Conservation (phyloP, 495 filamentous ascomycete genomes). For the Neurospora sp. region DNA sequence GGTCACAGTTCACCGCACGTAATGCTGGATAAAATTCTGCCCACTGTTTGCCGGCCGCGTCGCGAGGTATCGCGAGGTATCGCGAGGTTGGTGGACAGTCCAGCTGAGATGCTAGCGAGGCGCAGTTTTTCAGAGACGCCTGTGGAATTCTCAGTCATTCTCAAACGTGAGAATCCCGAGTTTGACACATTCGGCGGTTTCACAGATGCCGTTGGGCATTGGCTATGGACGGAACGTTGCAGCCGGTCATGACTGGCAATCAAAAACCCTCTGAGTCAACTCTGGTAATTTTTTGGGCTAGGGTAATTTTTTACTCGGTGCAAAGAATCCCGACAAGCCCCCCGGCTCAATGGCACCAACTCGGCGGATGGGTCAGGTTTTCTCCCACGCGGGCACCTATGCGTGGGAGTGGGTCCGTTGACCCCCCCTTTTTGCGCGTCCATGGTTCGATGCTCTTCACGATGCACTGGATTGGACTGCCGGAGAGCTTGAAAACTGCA, state of each 20-base stretch:
- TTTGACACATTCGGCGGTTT: background rate
- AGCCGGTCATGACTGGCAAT: background rate
- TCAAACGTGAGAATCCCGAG: background rate
- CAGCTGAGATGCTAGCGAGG: background rate
- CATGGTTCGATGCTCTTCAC: background rate
- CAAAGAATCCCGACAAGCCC: background rate
- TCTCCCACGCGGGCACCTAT: background rate
- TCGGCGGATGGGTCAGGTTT: background rate
- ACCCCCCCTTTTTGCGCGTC: background rate
- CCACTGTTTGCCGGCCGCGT: background rate
- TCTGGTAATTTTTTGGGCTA: background rate
- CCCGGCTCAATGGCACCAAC: background rate
- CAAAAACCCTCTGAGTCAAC: background rate
- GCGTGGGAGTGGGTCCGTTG: background rate
- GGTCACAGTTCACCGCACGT: background rate
- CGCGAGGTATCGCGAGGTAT: background rate
- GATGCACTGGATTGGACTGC: background rate
- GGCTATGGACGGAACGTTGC: background rate
- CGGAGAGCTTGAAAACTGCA: background rate
- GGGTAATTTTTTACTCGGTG: background rate
- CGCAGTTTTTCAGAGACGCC: background rate
- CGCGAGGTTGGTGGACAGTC: background rate
- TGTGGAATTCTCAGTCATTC: background rate
- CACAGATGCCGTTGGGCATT: background rate
- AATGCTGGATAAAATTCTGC: background rate